These are phyloP conservation scores for Mycena albidolilacea DNA, from an alignment of 768 basidiomycete genomes.

Conservation along the genomic window DNA sequence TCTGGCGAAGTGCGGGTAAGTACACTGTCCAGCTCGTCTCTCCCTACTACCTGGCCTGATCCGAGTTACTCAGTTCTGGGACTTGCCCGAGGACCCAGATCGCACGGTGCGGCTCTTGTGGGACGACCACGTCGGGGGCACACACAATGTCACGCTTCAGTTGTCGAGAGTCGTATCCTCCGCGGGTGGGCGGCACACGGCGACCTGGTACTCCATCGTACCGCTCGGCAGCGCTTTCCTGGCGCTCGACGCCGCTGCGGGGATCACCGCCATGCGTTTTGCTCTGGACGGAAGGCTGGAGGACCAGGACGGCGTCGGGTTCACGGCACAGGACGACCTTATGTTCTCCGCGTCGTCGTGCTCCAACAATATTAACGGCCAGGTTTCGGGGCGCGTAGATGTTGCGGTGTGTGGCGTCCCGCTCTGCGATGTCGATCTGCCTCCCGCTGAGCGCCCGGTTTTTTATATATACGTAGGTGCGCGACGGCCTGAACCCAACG, in stretches of 20 bases:
- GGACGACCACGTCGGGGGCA: conserved; percentile 9
- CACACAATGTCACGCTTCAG: not conserved
- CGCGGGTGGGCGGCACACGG: not conserved
- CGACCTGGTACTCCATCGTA: conserved; percentile 5
- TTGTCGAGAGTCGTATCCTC: too few relatives aligned
- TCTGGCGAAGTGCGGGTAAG: not conserved
- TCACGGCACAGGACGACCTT: not conserved
- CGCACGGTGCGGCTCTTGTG: not conserved
- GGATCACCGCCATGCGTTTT: conserved; percentile 3
- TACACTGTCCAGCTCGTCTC: not conserved
- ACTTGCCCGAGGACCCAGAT: not conserved
- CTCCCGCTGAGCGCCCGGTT: not conserved
- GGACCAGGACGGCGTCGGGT: not conserved
- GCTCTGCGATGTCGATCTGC: not conserved
- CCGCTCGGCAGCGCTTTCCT: not conserved
- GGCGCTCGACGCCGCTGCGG: not conserved
- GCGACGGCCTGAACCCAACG: conserved; percentile 10
- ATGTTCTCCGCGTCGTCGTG: conserved; percentile 5
- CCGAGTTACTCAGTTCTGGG: not conserved
- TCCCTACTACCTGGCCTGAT: too few relatives aligned
- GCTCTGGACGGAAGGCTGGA: not conserved
- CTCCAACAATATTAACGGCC: not conserved
- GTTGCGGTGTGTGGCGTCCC: not conserved
- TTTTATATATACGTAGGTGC: not conserved
- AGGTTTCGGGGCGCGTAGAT: not conserved